These are phyloP conservation scores for Hyparrhenia diplandra DNA, from an alignment of 176 grass and related monocot genomes.

Conservation along the genomic window DNA sequence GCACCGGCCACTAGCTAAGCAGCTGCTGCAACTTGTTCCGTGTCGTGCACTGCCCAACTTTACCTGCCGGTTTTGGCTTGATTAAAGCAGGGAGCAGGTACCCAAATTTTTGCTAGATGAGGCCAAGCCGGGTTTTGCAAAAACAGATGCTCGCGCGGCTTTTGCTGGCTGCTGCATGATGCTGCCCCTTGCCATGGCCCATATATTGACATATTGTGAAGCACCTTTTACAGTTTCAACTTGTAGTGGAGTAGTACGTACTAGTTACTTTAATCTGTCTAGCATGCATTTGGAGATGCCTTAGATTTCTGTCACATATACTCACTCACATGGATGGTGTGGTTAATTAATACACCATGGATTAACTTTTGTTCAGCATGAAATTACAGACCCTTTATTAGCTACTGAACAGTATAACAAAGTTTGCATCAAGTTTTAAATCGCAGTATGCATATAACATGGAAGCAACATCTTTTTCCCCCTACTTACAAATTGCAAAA, in stretches of 20 bases:
- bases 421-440: not conserved
- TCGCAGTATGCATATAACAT: not conserved
- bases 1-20: not conserved
- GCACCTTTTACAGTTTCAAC: slow-evolving; percentile 12
- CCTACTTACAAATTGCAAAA: too few species aligned
- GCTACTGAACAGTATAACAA: not conserved
- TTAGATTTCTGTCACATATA: not conserved
- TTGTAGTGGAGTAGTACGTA: not conserved
- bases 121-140: not conserved
- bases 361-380: not conserved
- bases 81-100: not conserved
- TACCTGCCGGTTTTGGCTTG: slow-evolving; percentile 23
- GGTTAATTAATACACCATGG: too few species aligned
- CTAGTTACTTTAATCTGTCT: not conserved
- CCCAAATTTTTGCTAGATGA: not conserved
- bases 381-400: not conserved
- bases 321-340: too few species aligned
- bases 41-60: slow-evolving; percentile 24
- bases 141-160: not conserved
- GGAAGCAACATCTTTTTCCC: too few species aligned
- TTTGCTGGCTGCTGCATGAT: slow-evolving; percentile 12
- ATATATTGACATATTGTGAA: too few species aligned
- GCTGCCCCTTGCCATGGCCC: not conserved
- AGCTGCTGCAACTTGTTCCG: slow-evolving; percentile 19
- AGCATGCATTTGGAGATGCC: not conserved